Percentiles rank a stretch among this genome's conserved stretches.
Evolutionary conservation across 2,329 filamentous ascomycete species (phyloP).

Genomic region (Aspergillus awamori): DNA sequence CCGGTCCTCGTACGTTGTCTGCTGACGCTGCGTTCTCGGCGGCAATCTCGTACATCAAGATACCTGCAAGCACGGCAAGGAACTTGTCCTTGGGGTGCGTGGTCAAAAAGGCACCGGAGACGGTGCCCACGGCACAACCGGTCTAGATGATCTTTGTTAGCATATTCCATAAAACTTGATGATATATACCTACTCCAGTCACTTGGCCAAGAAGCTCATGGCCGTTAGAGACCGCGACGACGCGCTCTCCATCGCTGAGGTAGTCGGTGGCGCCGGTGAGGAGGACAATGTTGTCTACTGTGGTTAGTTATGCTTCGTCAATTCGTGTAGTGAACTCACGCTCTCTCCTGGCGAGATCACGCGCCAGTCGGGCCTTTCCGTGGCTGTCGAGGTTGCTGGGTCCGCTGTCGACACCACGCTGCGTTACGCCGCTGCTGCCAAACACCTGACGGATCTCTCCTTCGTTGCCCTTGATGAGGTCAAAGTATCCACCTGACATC

Average conservation of each 20-base stretch:
- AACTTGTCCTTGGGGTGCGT: constrained; percentile 66
- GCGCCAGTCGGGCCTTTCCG: constrained; percentile 66
- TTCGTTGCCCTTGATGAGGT: constrained; percentile 93
- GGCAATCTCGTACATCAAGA: constrained; percentile 77
- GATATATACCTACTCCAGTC: constrained; percentile 42
- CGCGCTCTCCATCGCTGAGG: constrained; percentile 71
- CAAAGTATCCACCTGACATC: constrained; percentile 73
- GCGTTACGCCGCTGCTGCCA: constrained; percentile 61
- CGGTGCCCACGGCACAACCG: constrained; percentile 83
- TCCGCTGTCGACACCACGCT: constrained; percentile 83
- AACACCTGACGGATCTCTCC: constrained; percentile 78
- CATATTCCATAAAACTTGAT: not conserved
- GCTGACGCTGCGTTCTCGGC: constrained; percentile 67
- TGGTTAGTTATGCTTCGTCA: not conserved
- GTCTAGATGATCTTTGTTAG: constrained; percentile 46
- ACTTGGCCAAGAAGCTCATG: constrained; percentile 59
- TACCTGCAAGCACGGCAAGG: constrained; percentile 70
- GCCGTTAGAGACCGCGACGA: constrained; percentile 73
- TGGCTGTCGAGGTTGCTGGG: constrained; percentile 55
- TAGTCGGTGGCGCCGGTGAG: constrained; percentile 81
- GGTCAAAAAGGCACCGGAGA: constrained; percentile 74
- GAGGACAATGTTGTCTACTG: constrained; percentile 65
- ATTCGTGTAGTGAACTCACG: constrained; percentile 38
- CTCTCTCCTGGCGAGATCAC: constrained; percentile 67
- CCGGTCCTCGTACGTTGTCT: constrained; percentile 72